Percentiles rank a stretch among this genome's conserved stretches.
Evolutionary conservation across 2,329 filamentous ascomycete genomes (phyloP).

Genomic region (Ophiocordyceps camponoti-floridani): DNA sequence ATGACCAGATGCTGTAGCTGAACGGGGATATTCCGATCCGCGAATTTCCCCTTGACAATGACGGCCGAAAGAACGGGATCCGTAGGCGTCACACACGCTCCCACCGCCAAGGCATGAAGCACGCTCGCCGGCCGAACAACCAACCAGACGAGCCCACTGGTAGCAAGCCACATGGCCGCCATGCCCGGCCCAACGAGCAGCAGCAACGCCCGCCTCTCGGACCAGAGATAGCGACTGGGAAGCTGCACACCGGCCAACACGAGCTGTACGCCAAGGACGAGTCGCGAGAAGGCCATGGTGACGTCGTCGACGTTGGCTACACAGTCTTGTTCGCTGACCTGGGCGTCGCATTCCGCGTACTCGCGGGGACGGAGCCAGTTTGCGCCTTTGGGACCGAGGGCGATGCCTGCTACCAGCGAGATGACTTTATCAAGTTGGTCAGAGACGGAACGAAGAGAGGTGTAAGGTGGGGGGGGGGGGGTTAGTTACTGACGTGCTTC

Average conservation of each 20-base stretch:
- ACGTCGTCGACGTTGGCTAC: constrained; percentile 45
- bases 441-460: neutral
- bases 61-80: constrained; percentile 78
- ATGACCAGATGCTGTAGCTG: constrained; percentile 66
- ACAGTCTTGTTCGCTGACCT: constrained; percentile 11
- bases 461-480: no score
- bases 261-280: constrained; percentile 80
- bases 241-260: constrained; percentile 79
- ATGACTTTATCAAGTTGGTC: constrained; percentile 35
- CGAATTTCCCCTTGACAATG: constrained; percentile 87
- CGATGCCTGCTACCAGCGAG: constrained; percentile 59
- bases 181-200: constrained; percentile 71
- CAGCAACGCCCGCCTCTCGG: constrained; percentile 59
- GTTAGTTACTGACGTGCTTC: constrained; percentile 62
- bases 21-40: constrained; percentile 74
- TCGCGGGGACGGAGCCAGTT: constrained; percentile 60
- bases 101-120: constrained; percentile 63
- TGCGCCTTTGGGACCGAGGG: constrained; percentile 60
- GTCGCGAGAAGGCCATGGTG: constrained; percentile 68
- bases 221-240: constrained; percentile 62
- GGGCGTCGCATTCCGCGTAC: constrained; percentile 36
- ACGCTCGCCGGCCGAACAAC: constrained; percentile 55
- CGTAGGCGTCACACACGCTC: constrained; percentile 79
- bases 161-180: constrained; percentile 71
- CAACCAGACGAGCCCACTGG: constrained; percentile 62